phyloP scores from a whole-genome alignment of 306 rosid species.

The Ziziphus jujuba region DNA sequence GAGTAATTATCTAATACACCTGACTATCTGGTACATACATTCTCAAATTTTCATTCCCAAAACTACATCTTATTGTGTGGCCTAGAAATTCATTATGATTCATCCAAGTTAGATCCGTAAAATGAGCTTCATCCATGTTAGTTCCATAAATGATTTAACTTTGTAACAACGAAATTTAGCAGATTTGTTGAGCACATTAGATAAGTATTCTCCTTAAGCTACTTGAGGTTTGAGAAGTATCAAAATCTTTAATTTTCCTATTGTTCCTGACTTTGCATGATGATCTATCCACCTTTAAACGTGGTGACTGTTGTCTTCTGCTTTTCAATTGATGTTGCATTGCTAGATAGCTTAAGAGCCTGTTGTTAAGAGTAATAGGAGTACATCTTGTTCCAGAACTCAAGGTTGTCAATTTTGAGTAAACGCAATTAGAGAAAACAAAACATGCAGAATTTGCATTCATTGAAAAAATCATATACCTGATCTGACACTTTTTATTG shows the following conservation, averaged over 20 bases:
- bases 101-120: background rate
- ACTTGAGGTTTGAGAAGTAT: background rate
- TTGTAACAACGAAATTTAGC: background rate
- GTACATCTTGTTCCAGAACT: background rate
- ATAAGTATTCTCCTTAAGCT: background rate
- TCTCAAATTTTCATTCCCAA: background rate
- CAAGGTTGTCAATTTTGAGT: background rate
- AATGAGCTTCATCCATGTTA: too few relatives aligned
- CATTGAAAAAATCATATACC: too few relatives aligned
- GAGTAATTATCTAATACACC: slow-evolving; percentile 16
- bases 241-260: background rate
- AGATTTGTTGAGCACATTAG: slow-evolving; percentile 1
- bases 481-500: too few relatives aligned
- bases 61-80: background rate
- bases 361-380: background rate
- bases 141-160: too few relatives aligned
- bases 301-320: background rate
- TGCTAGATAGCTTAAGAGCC: background rate
- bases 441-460: too few relatives aligned
- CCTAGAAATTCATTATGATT: slow-evolving; percentile 1
- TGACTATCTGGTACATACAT: slow-evolving; percentile 6
- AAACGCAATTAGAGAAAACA: background rate
- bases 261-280: slow-evolving; percentile 6
- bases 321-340: background rate
- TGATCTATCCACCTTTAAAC: background rate